Evolutionary conservation across 192 early-diverging fungal species (phyloP), one percentile per base, ranked within the genome.

Genomic region (Linnemannia exigua): DNA sequence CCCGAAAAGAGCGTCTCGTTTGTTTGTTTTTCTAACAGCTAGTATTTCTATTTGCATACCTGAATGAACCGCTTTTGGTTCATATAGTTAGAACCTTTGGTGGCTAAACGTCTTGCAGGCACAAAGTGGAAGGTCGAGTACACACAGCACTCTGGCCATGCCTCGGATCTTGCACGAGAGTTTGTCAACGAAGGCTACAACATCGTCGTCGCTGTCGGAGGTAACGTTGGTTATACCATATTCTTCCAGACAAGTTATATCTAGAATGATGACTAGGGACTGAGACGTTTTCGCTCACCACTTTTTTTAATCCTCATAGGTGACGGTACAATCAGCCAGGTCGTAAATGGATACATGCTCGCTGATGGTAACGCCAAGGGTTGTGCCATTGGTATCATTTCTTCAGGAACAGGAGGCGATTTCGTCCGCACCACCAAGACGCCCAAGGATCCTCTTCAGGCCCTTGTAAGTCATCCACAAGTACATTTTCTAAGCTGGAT

Each of bases 301-400:
- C 22, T 25, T 36, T 17, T 35, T 44, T 44, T 51, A 12, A 73
- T 3, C n/a, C 67, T 1, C 33, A 14, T 44, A 84, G 82, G 82
- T 20, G 82, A 84, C 31, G 82, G 82, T n/a, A 84, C 82, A 17
- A 79, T 84, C 66, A 84, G 82, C 38, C 82, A 84, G 19, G 82
- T 84, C 31, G 82, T 84, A 14, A 72, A 84, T 35, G 82, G 82
- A 58, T 84, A 84, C 54, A 84, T 84, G 82, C 50, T 79, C 9
- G 82, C 76, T 1, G 77, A 84, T 47, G 82, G 82, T 1, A 48
- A 28, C 19, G 37, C 63, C 31, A 78, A 75, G 15, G 73, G 67
- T 1, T 78, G 76, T 19, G 37, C 82, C 50, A 75, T 84, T 8
- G 82, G 82, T 16, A 84, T 84, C 38, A 78, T 84, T 31, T 84